A percentile compares a stretch with the other conserved stretches of the same genome.
Conservation (phyloP, 148 eudicot species). For the Nepenthes gracilis region DNA sequence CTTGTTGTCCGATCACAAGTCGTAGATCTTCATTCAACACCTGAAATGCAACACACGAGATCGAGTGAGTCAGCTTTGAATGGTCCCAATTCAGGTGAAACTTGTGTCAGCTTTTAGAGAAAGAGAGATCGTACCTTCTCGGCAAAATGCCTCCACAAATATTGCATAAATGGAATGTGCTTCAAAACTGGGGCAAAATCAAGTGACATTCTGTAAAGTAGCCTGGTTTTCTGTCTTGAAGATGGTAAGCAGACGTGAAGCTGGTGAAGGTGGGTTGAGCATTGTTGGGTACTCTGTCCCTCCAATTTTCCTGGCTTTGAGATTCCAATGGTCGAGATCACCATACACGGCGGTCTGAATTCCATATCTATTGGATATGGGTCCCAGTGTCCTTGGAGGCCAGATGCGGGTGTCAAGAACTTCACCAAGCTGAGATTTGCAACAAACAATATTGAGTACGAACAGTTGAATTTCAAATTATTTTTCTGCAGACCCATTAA, state of each 20-base stretch:
- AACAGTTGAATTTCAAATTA: not conserved
- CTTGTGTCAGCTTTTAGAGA: not conserved
- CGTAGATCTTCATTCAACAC: conserved; percentile 86
- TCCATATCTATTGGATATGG: conserved; percentile 98
- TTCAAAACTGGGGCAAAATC: conserved; percentile 83
- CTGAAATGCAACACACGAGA: conserved; percentile 14
- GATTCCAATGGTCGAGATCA: conserved; percentile 90
- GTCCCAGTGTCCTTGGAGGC: conserved; percentile 94
- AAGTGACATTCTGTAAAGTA: conserved; percentile 93
- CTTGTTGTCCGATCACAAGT: conserved; percentile 88
- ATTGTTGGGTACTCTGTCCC: conserved; percentile 74
- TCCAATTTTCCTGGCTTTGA: conserved; percentile 94
- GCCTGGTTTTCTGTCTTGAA: conserved; percentile 65
- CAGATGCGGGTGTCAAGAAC: conserved; percentile 82
- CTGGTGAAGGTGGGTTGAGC: conserved; percentile 95
- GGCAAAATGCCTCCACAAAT: conserved; percentile 85
- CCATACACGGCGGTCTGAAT: conserved; percentile 93
- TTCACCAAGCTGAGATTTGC: conserved; percentile 65
- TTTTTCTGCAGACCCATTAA: not conserved
- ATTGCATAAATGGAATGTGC: conserved; percentile 74
- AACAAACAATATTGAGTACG: not conserved
- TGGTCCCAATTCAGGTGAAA: not conserved
- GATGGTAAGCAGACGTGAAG: conserved; percentile 93
- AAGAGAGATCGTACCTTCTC: conserved; percentile 38
- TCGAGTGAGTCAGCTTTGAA: not conserved